phyloP scores from a whole-genome alignment of 2,329 filamentous ascomycete species.

The Hymenoscyphus repandus region DNA sequence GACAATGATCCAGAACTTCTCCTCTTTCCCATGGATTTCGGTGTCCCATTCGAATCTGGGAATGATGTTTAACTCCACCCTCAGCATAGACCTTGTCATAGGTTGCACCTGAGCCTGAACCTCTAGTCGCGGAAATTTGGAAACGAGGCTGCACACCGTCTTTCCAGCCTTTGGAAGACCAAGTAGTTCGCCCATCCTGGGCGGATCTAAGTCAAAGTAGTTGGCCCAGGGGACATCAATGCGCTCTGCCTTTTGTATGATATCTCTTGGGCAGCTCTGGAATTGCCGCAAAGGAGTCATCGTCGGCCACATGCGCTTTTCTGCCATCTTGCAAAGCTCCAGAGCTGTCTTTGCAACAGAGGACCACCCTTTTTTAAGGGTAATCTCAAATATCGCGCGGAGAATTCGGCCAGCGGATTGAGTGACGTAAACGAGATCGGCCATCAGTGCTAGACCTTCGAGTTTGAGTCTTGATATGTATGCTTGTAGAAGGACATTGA shows the following conservation, averaged over 20 bases:
- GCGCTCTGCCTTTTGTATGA: constrained; percentile 86
- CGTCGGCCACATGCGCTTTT: constrained; percentile 99
- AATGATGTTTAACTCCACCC: constrained; percentile 83
- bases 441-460: constrained; percentile 92
- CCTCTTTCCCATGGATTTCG: constrained; percentile 75
- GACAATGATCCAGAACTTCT: constrained; percentile 95
- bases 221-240: constrained; percentile 91
- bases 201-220: constrained; percentile 95
- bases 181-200: constrained; percentile 90
- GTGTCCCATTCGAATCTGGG: constrained; percentile 98
- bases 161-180: constrained; percentile 85
- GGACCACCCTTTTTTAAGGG: constrained; percentile 95
- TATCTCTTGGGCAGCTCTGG: constrained; percentile 71
- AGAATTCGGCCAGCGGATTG: constrained; percentile 96
- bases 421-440: constrained; percentile 97
- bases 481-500: constrained; percentile 93
- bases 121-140: constrained; percentile 89
- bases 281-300: constrained; percentile 97
- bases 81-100: constrained; percentile 87
- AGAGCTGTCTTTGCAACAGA: constrained; percentile 87
- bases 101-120: constrained; percentile 92
- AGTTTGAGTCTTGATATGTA: constrained; percentile 94
- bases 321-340: constrained; percentile 97
- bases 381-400: constrained; percentile 92
- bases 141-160: constrained; percentile 77